A percentile compares a stretch with the other conserved stretches of the same genome.
These are phyloP conservation scores for Eucalyptus marginata DNA, from an alignment of 345 rosid species.

Conservation along the genomic window DNA sequence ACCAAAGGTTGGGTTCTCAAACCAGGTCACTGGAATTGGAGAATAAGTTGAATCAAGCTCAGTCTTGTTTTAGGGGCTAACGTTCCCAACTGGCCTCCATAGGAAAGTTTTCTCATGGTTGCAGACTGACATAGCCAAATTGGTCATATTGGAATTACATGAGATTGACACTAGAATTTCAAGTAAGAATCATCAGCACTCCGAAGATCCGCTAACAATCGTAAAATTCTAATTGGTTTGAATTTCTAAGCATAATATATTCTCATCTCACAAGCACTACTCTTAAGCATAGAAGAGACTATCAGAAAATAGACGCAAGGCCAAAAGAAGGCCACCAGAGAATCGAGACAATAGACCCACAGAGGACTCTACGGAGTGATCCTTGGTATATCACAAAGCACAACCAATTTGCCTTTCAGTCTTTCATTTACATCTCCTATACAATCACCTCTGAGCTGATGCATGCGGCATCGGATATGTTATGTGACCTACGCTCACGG, in stretches of 20 bases:
- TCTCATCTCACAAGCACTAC: neutral
- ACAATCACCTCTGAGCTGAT: constrained; percentile 58
- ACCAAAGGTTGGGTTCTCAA: neutral
- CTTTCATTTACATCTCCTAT: neutral
- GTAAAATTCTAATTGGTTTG: neutral
- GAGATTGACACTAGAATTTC: neutral
- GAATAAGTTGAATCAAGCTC: neutral
- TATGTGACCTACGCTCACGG: constrained; percentile 61
- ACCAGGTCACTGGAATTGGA: neutral
- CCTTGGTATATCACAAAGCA: neutral
- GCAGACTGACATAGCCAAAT: neutral
- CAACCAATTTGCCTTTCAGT: neutral
- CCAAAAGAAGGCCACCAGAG: neutral
- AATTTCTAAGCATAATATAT: neutral
- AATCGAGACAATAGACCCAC: neutral
- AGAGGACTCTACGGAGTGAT: neutral
- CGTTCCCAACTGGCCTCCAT: neutral
- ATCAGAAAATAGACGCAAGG: neutral
- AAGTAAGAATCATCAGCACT: neutral
- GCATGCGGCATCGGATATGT: constrained; percentile 66
- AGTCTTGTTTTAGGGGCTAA: neutral
- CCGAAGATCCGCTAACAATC: neutral
- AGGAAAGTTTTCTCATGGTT: neutral
- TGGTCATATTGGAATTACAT: neutral
- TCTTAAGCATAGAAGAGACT: neutral